Evolutionary conservation across 2,329 filamentous ascomycete genomes (phyloP), one percentile per base, ranked within the genome.

Genomic region (Paracoccidioides lutzii): DNA sequence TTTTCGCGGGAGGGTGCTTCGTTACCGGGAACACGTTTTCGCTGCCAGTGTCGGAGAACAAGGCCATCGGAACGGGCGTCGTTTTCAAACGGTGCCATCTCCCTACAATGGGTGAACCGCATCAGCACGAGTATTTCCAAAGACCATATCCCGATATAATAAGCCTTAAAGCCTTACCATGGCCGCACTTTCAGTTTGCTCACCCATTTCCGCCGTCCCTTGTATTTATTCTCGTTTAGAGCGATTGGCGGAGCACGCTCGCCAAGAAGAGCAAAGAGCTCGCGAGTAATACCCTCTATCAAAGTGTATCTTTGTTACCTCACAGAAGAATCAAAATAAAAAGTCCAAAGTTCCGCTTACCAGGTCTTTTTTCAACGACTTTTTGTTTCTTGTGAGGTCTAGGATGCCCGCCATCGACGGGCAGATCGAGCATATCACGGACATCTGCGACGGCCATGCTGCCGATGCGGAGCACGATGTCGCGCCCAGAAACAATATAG

Each of bases 371-470:
- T 49, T 78, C 80, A 14, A 78, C 75, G 5, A 81, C 75, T 68
- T 87, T 90, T 64, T 85, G 82, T 68, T 91, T 90, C 75, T 93
- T 94, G 45, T 80, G 73, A 43, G 83, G 81, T 59, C 84, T 69
- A 58, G 74, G 73, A 57, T 74, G 63, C 41, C 58, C 70, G 62
- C 83, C 84, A 63, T 82, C 75, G 52, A 74, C 75, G 62, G 85
- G 84, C 68, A 95, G 77, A 70, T 90, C 88, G 66, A 95, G 82
- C 67, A 95, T 88, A 70, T 95, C 89, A 74, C 87, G 88, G 63
- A 94, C 82, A 77, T 95, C 89, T 69, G 83, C 81, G 60, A 85
- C 85, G 59, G 84, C 78, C 59, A 61, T 61, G 41, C 45, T 56
- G 55, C 50, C 52, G 51, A 40, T 32, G 12, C 22, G 14, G 14